phyloP scores from a whole-genome alignment of 1,284 basidiomycete genomes.

The Trichosporon sp. region DNA sequence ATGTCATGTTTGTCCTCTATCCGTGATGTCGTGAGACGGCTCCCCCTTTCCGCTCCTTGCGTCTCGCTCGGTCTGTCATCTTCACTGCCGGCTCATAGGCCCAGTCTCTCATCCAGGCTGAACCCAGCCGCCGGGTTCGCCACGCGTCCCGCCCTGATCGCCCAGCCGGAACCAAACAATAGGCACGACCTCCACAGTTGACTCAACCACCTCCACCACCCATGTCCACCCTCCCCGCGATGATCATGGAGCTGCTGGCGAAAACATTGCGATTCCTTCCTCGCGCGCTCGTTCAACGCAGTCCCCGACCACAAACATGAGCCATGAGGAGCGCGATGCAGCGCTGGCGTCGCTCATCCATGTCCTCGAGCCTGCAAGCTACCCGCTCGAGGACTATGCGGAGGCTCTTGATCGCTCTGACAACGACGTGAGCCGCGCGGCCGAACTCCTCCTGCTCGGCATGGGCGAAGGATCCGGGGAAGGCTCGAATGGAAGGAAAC shows the following conservation, averaged over 20 bases:
- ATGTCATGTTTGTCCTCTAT: neutral
- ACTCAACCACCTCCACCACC: slow-evolving; percentile 7
- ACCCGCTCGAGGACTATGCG: slow-evolving; percentile 45
- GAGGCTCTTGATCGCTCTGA: slow-evolving; percentile 60
- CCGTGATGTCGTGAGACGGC: neutral
- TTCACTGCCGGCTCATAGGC: neutral
- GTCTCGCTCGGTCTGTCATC: neutral
- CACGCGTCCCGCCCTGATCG: neutral
- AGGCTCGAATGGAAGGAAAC: neutral
- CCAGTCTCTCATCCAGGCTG: neutral
- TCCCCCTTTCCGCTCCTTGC: neutral
- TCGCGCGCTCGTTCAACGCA: neutral
- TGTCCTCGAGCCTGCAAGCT: slow-evolving; percentile 41
- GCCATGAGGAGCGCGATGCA: slow-evolving; percentile 22
- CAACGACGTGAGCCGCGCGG: slow-evolving; percentile 61
- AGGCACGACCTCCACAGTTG: slow-evolving; percentile 1
- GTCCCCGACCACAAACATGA: neutral
- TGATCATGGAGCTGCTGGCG: neutral
- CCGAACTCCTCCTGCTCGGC: slow-evolving; percentile 51
- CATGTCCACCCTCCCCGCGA: neutral
- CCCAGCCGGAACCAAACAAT: slow-evolving; percentile 2
- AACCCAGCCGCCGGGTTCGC: neutral
- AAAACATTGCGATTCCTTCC: neutral
- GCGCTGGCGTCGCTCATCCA: slow-evolving; percentile 40
- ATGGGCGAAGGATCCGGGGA: neutral